Conservation (phyloP, 2,329 filamentous ascomycete genomes). For the Ramularia endophylla region DNA sequence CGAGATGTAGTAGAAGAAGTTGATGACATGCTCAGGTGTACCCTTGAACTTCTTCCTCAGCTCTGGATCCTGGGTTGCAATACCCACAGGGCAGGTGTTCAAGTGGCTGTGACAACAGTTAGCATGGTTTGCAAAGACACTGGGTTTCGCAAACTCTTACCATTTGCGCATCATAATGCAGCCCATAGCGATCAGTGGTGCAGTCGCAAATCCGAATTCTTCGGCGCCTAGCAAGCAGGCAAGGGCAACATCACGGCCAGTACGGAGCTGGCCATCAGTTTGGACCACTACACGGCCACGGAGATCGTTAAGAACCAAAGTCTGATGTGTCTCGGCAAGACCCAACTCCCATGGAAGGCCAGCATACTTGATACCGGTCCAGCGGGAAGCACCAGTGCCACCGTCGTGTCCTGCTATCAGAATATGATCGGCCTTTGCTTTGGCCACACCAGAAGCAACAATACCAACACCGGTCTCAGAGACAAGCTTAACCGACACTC, state of each 20-base stretch:
- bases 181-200: slow-evolving; percentile 92
- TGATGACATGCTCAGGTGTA: slow-evolving; percentile 93
- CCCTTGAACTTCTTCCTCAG: slow-evolving; percentile 89
- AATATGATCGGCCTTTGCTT: slow-evolving; percentile 96
- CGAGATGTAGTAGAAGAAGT: slow-evolving; percentile 97
- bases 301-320: slow-evolving; percentile 88
- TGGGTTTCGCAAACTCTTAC: slow-evolving; percentile 9
- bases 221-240: slow-evolving; percentile 95
- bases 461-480: slow-evolving; percentile 97
- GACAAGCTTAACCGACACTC: slow-evolving; percentile 94
- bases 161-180: slow-evolving; percentile 93
- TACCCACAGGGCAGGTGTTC: slow-evolving; percentile 86
- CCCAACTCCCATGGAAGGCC: slow-evolving; percentile 95
- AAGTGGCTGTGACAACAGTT: slow-evolving; percentile 30
- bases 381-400: slow-evolving; percentile 91
- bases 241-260: slow-evolving; percentile 88
- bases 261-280: slow-evolving; percentile 90
- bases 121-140: slow-evolving; percentile 9
- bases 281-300: slow-evolving; percentile 94
- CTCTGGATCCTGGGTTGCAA: slow-evolving; percentile 92
- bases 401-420: slow-evolving; percentile 95
- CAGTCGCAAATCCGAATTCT: slow-evolving; percentile 94
- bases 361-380: slow-evolving; percentile 98
- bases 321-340: slow-evolving; percentile 96
- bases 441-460: slow-evolving; percentile 93